Evolutionary conservation across 495 filamentous ascomycete genomes (phyloP), one percentile per base, ranked within the genome.

Genomic region (Lasiosphaeria miniovina): DNA sequence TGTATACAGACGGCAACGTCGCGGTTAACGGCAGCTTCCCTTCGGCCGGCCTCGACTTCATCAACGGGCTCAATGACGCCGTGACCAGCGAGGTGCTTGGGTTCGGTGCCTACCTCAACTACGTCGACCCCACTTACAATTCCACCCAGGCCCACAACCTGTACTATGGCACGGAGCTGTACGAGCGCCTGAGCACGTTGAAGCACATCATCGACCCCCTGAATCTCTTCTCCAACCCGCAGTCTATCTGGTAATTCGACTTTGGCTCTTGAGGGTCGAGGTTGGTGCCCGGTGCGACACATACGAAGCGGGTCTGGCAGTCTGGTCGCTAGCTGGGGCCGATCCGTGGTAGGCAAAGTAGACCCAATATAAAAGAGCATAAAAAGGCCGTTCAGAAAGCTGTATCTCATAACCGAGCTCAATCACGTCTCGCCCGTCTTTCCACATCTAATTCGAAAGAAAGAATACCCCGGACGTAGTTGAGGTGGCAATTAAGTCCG

Each of bases 181-280:
- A 55, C 2, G 10, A 38, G 43, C 52, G 55, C 36, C 24, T 65
- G 45, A 45, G 24, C 14, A 15, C 14, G 31, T 11, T 65, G 14
- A 65, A 65, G 52, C 48, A 34, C 3, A 45, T 35, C 10, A 4
- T 61, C 11, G 62, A 65, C 10, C 59, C 62, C 3, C 41, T 31
- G 14, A 48, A 65, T 55, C 2, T 65, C 10, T 65, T 65, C 51
- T 54, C 34, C 36, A 65, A 65, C 14, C 62, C 62, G 35, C 62
- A 65, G 58, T 62, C 60, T 3, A 57, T 57, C 52, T 24, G 43
- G 4, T 46, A 14, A 46, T 9, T 14, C 2, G 24, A 24, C 24
- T 24, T 24, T 2, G 24, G 24, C 24, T 2, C 24, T 24, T 24
- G 24, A 24, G 0, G 24, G 24, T 24, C 24, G 2, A 24, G 24